phyloP scores from a whole-genome alignment of 768 basidiomycete species.

The Boletus reticulatus region DNA sequence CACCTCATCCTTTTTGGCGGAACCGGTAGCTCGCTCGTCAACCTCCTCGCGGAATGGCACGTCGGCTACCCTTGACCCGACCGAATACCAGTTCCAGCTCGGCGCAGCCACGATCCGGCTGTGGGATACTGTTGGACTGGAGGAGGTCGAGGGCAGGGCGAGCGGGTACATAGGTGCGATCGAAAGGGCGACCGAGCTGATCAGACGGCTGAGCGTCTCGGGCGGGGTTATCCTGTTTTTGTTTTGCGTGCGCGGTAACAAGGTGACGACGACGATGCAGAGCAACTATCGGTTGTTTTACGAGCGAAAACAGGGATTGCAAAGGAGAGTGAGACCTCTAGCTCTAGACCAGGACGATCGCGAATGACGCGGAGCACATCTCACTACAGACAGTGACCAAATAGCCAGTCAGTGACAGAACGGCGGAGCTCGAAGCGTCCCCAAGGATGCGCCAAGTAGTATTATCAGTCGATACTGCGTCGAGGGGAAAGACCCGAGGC shows the following conservation, averaged over 20 bases:
- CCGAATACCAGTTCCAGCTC: conserved; percentile 26
- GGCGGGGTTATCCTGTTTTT: conserved; percentile 32
- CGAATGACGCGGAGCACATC: no score
- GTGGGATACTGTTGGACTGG: conserved; percentile 34
- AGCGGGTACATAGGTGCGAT: conserved; percentile 27
- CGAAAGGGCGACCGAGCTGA: conserved; percentile 29
- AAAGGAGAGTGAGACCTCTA: no score
- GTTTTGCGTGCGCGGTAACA: conserved; percentile 32
- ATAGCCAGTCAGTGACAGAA: no score
- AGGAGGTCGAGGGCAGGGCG: conserved; percentile 18
- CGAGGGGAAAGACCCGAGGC: no score
- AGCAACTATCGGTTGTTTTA: conserved; percentile 36
- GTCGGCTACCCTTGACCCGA: conserved; percentile 28
- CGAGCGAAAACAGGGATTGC: no score
- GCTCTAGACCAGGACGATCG: no score
- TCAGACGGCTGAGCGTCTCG: conserved; percentile 24
- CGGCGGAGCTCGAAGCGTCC: no score
- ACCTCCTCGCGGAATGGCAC: conserved; percentile 36
- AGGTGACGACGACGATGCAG: conserved; percentile 27
- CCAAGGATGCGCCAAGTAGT: no score
- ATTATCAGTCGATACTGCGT: no score
- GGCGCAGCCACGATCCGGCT: conserved; percentile 21
- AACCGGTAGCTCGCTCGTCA: conserved; percentile 36
- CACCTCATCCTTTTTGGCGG: conserved; percentile 42
- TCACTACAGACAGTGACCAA: no score